Base-by-base conservation (phyloP, 371 early-diverging fungal genomes). In the Mortierella polycephala region DNA sequence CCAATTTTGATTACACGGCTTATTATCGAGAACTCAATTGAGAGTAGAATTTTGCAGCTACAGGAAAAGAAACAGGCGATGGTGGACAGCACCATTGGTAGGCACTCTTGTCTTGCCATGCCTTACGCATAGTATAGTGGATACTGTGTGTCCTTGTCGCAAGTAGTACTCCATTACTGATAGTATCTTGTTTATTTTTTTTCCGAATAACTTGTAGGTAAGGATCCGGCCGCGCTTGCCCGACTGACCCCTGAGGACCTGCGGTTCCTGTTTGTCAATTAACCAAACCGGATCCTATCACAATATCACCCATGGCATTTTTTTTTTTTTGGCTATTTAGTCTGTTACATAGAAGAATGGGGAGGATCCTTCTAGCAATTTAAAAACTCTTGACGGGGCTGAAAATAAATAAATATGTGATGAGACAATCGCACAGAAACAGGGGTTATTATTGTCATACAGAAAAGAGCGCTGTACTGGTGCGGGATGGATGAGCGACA, bases 21-120 rank as follows among this genome's bases (percentile, higher is more conserved):
- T 57, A 94, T 98, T 55, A 95, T 98, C 61, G 96, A 96, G 70
- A 96, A 99, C 84, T 94, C 95, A 44, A 98, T 99, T 64, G 99
- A 99, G 81, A 90, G 91, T 23, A 90, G 97, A 52, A 98, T 99
- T 72, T 81, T 98, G 18, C 92, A 95, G 66, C 83, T 99, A 40
- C 99, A 99, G 80, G 95, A 95, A 56, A 98, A 97, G 88, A 99
- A 99, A 86, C 90, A 92, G 58, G 95, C 93, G 3, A 84, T 99
- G 69, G 95, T 96, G 40, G 90, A 95, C 62, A 90, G 91, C 16
- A 96, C 98, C 5, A 92, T 99, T 60, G 98, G 98, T 64, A 89
- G 49, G 57, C 30, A 8, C 12, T 16, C 5, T 50, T 18, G 12
- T 47, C 9, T 42, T 41, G 42, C 88, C 71, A 82, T 63, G 81